Evolutionary conservation across 257 asterid species (phyloP).

Genomic region (Petunia secreta): DNA sequence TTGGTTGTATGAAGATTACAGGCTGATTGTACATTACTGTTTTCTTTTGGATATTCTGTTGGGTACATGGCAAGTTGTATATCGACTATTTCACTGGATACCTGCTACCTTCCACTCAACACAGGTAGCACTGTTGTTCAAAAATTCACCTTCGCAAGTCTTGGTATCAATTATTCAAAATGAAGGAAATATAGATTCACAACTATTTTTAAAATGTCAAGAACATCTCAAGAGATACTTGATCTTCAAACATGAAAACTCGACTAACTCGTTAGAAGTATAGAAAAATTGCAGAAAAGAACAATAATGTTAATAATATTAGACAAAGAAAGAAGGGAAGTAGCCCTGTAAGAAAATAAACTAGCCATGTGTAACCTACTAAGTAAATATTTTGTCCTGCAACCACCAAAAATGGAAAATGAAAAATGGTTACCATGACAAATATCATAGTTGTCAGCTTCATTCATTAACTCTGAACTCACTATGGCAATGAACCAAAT

Average conservation of each 20-base stretch:
- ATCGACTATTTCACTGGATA: too few relatives aligned
- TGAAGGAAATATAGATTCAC: not conserved
- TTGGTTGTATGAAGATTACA: not conserved
- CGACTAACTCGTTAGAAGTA: conserved; percentile 6
- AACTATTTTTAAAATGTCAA: not conserved
- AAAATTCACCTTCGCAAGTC: not conserved
- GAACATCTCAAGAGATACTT: conserved; percentile 1
- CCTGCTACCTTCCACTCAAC: too few relatives aligned
- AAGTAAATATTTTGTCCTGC: not conserved
- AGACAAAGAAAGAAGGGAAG: not conserved
- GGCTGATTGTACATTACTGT: not conserved
- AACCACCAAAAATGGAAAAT: conserved; percentile 19
- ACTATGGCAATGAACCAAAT: not conserved
- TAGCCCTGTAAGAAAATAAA: not conserved
- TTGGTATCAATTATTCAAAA: not conserved
- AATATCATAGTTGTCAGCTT: not conserved
- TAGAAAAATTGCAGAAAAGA: not conserved
- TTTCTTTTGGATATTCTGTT: conserved; percentile 4
- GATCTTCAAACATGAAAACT: not conserved
- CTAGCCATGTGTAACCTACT: not conserved
- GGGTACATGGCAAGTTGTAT: not conserved
- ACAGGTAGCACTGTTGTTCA: too few relatives aligned
- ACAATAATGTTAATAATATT: not conserved
- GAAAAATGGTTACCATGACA: conserved; percentile 6
- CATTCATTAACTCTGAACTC: not conserved